Percentiles rank a stretch among this genome's conserved stretches.
phyloP scores from a whole-genome alignment of 192 early-diverging fungal species.

The Coemansia sp. region DNA sequence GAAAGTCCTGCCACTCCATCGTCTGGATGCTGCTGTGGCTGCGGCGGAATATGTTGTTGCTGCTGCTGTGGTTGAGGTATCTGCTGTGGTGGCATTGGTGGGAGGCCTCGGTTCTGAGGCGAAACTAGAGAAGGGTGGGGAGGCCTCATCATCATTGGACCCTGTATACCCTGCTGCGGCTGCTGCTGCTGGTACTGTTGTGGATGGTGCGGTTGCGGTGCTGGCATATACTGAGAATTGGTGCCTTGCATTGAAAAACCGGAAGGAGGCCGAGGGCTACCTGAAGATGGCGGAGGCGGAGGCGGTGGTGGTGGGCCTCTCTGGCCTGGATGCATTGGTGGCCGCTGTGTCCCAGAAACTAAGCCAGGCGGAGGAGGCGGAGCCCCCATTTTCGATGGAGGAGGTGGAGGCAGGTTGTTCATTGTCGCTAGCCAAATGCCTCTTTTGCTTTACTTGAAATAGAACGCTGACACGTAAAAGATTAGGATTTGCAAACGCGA shows the following conservation, averaged over 20 bases:
- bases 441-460: not conserved
- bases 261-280: constrained; percentile 27
- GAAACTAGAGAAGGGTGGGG: constrained; percentile 15
- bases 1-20: constrained; percentile 17
- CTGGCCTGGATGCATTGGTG: constrained; percentile 15
- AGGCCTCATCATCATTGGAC: constrained; percentile 6
- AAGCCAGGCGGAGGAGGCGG: constrained; percentile 7
- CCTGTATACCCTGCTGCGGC: constrained; percentile 30
- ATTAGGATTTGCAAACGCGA: not conserved
- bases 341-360: constrained; percentile 11
- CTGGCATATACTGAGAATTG: constrained; percentile 25
- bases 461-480: not conserved
- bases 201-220: constrained; percentile 16
- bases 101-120: constrained; percentile 6
- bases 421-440: constrained; percentile 4
- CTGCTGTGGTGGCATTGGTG: constrained; percentile 5
- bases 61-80: constrained; percentile 13
- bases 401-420: constrained; percentile 24
- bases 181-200: constrained; percentile 27
- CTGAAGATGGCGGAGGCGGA: constrained; percentile 26
- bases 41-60: constrained; percentile 10
- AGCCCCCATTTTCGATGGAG: constrained; percentile 2
- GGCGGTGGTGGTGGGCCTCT: constrained; percentile 21
- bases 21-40: constrained; percentile 14
- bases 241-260: constrained; percentile 41